phyloP scores from a whole-genome alignment of 2,329 filamentous ascomycete genomes.

The Madurella fahalii region DNA sequence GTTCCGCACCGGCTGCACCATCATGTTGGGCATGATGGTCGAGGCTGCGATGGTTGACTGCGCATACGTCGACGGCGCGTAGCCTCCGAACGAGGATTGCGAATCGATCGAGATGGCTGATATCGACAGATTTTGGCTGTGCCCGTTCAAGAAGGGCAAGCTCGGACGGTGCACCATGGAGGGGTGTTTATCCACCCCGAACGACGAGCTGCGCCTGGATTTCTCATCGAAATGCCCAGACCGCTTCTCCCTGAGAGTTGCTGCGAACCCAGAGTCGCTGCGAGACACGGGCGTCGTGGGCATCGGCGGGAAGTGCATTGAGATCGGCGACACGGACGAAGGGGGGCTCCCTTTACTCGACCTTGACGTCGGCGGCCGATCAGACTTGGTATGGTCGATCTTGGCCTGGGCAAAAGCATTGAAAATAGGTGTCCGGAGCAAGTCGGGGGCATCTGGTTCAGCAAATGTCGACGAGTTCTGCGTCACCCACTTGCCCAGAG shows the following conservation, averaged over 20 bases:
- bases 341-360: slow-evolving; percentile 60
- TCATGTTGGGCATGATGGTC: slow-evolving; percentile 81
- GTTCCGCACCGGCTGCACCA: slow-evolving; percentile 72
- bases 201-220: slow-evolving; percentile 89
- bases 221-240: slow-evolving; percentile 81
- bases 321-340: slow-evolving; percentile 69
- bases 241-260: slow-evolving; percentile 86
- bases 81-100: slow-evolving; percentile 67
- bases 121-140: slow-evolving; percentile 56
- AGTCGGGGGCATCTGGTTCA: slow-evolving; percentile 52
- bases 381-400: slow-evolving; percentile 60
- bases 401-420: slow-evolving; percentile 84
- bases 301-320: slow-evolving; percentile 70
- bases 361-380: slow-evolving; percentile 73
- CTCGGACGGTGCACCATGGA: slow-evolving; percentile 59
- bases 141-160: slow-evolving; percentile 67
- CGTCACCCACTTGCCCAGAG: slow-evolving; percentile 78
- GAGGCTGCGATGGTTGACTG: slow-evolving; percentile 82
- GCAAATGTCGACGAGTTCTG: slow-evolving; percentile 88
- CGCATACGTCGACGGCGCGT: slow-evolving; percentile 79
- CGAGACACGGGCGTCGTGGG: slow-evolving; percentile 77
- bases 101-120: slow-evolving; percentile 59
- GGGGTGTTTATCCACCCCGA: slow-evolving; percentile 70
- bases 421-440: slow-evolving; percentile 66
- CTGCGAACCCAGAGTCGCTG: slow-evolving; percentile 85